A percentile compares a stretch with the other conserved stretches of the same genome.
Conservation (phyloP, 441 rosid genomes). For the Gossypium davidsonii region DNA sequence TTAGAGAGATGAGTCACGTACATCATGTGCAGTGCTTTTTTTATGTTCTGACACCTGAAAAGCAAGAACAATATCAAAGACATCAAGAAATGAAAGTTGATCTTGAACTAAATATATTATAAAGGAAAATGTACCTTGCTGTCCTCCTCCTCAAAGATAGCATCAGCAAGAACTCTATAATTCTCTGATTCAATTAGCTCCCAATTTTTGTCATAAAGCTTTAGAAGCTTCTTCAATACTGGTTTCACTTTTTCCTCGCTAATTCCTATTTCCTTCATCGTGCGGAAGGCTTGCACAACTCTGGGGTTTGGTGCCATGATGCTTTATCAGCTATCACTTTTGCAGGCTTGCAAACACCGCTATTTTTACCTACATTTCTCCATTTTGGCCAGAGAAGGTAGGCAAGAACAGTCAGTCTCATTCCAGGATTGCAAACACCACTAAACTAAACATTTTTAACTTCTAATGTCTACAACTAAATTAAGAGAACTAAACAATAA, state of each 20-base stretch:
- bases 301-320: conserved; percentile 52
- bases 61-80: conserved; percentile 17
- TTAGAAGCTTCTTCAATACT: conserved; percentile 54
- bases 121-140: conserved; percentile 35
- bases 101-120: conserved; percentile 3
- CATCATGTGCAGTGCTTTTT: conserved; percentile 24
- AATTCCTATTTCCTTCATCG: conserved; percentile 68
- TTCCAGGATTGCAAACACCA: not conserved
- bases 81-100: conserved; percentile 3
- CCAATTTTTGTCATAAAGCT: conserved; percentile 71
- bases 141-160: conserved; percentile 75
- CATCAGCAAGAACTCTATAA: conserved; percentile 78
- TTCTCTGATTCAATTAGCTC: conserved; percentile 68
- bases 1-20: conserved; percentile 23
- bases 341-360: not conserved
- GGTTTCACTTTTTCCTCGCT: conserved; percentile 46
- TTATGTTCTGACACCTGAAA: conserved; percentile 35
- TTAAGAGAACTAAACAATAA: not conserved
- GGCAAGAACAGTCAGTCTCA: not conserved
- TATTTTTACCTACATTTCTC: not conserved
- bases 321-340: conserved; percentile 11
- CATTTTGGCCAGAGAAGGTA: not conserved
- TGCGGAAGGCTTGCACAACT: conserved; percentile 43
- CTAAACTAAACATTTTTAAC: not conserved
- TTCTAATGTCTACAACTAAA: not conserved